Evolutionary conservation across 139 green algal species (phyloP).

Genomic region (Yamagishiella unicocca): DNA sequence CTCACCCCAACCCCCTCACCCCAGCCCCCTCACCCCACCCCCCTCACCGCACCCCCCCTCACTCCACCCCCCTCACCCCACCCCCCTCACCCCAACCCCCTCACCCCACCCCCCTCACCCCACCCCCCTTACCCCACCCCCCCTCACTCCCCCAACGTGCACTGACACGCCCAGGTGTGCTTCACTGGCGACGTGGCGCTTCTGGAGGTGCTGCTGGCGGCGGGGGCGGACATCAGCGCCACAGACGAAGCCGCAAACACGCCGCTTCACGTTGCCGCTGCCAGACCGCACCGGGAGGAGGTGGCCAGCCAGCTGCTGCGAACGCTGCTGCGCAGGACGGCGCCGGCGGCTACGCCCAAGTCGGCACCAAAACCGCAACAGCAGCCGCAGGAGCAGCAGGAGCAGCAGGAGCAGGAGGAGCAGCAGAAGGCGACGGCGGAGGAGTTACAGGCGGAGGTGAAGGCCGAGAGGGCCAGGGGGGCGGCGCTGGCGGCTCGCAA

Average conservation of each 20-base stretch:
- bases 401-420: neutral
- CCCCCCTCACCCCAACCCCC: neutral
- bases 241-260: neutral
- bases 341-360: neutral
- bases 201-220: conserved; percentile 17
- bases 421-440: neutral
- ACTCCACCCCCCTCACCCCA: neutral
- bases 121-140: neutral
- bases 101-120: neutral
- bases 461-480: neutral
- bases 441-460: neutral
- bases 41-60: neutral
- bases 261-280: neutral
- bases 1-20: too few species aligned
- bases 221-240: neutral
- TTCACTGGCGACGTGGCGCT: neutral
- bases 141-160: neutral
- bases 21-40: neutral
- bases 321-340: neutral
- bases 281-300: neutral
- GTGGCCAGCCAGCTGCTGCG: neutral
- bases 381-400: neutral
- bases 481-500: neutral
- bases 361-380: neutral
- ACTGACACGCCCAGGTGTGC: neutral